phyloP scores from a whole-genome alignment of 2,329 filamentous ascomycete species.

The Plectosphaerella plurivora region DNA sequence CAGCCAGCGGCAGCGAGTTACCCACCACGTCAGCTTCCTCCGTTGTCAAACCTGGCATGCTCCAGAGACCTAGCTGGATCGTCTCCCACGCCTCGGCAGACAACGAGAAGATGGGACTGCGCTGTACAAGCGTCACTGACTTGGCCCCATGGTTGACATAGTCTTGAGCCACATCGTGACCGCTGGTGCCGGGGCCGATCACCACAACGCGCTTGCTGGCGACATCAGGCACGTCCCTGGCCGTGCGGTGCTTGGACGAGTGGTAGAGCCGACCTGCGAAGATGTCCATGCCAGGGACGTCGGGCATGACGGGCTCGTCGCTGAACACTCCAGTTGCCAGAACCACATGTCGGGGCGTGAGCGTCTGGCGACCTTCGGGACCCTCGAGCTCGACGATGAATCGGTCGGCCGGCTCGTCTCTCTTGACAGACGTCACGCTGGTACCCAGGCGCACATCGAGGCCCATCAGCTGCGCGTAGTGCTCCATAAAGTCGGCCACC shows the following conservation, averaged over 20 bases:
- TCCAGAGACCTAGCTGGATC: slow-evolving; percentile 33
- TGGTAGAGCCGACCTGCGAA: slow-evolving; percentile 41
- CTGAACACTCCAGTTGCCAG: slow-evolving; percentile 41
- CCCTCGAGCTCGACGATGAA: slow-evolving; percentile 30
- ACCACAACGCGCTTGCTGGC: slow-evolving; percentile 37
- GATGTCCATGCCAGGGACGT: slow-evolving; percentile 28
- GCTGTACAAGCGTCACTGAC: slow-evolving; percentile 49
- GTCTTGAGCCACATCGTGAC: slow-evolving; percentile 46
- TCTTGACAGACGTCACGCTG: slow-evolving; percentile 30
- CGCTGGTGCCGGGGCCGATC: slow-evolving; percentile 43
- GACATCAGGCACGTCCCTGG: slow-evolving; percentile 20
- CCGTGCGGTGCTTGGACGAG: slow-evolving; percentile 34
- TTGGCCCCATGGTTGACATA: slow-evolving; percentile 40
- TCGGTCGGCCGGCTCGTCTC: slow-evolving; percentile 26
- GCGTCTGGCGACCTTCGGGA: slow-evolving; percentile 16
- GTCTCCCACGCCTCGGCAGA: slow-evolving; percentile 33
- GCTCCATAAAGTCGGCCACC: slow-evolving; percentile 42
- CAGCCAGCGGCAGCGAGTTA: slow-evolving; percentile 39
- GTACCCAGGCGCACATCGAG: slow-evolving; percentile 40
- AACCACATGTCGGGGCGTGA: slow-evolving; percentile 37
- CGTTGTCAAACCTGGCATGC: slow-evolving; percentile 31
- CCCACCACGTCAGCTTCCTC: slow-evolving; percentile 45
- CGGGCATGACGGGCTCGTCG: slow-evolving; percentile 30
- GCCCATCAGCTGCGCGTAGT: slow-evolving; percentile 42
- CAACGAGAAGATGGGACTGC: slow-evolving; percentile 44